These are phyloP conservation scores for Solanum virginianum DNA, from an alignment of 257 asterid species.

Conservation along the genomic window DNA sequence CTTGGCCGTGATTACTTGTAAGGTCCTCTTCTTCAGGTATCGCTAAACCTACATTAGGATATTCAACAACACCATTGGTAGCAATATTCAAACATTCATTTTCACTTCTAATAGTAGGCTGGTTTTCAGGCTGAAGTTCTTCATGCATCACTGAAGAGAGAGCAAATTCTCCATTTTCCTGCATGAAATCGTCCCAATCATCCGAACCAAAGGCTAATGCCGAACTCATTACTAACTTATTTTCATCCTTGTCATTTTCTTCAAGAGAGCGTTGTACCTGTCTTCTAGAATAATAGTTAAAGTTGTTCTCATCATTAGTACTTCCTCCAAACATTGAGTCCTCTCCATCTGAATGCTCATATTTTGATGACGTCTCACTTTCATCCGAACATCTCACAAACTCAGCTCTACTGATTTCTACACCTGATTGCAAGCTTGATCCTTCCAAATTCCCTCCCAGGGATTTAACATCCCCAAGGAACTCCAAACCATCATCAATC, in stretches of 20 bases:
- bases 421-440: neutral
- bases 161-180: slow-evolving; percentile 28
- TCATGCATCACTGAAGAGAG: slow-evolving; percentile 18
- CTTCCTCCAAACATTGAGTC: slow-evolving; percentile 77
- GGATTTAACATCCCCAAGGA: neutral
- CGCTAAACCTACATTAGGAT: slow-evolving; percentile 3
- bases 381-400: slow-evolving; percentile 30
- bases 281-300: slow-evolving; percentile 13
- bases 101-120: slow-evolving; percentile 11
- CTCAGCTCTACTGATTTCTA: slow-evolving; percentile 17
- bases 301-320: slow-evolving; percentile 43
- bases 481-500: slow-evolving; percentile 4
- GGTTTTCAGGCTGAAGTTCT: slow-evolving; percentile 16
- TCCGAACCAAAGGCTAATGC: slow-evolving; percentile 67
- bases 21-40: slow-evolving; percentile 7
- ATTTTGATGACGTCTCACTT: slow-evolving; percentile 34
- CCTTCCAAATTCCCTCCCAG: slow-evolving; percentile 7
- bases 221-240: slow-evolving; percentile 45
- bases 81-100: slow-evolving; percentile 5
- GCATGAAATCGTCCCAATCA: slow-evolving; percentile 76
- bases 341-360: slow-evolving; percentile 66
- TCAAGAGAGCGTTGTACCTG: slow-evolving; percentile 10
- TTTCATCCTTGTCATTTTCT: slow-evolving; percentile 21
- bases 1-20: slow-evolving; percentile 9
- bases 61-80: slow-evolving; percentile 4